phyloP scores from a whole-genome alignment of 495 filamentous ascomycete species.

The Talaromyces nanjingensis region DNA sequence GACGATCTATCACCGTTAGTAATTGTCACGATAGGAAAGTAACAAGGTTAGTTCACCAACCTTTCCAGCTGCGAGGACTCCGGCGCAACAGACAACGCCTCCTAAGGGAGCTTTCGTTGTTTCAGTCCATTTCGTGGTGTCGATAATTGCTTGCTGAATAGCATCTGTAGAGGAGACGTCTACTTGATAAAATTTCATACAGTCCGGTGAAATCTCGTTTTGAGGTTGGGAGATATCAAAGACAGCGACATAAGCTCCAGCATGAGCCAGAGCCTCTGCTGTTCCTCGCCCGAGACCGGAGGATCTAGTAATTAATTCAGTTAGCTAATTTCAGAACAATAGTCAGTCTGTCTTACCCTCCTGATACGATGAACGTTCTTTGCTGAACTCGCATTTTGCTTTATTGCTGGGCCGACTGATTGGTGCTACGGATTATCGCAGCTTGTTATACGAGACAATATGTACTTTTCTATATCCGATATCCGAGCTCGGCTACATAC shows the following conservation, averaged over 20 bases:
- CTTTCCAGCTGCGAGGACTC: slow-evolving; percentile 1
- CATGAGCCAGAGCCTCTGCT: slow-evolving; percentile 43
- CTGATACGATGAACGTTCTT: neutral
- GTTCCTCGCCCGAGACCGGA: slow-evolving; percentile 60
- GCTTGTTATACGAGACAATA: neutral
- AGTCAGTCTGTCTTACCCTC: neutral
- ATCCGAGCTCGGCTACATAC: neutral
- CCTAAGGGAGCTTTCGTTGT: slow-evolving; percentile 51
- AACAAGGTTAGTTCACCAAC: slow-evolving; percentile 44
- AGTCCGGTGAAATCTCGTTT: slow-evolving; percentile 36
- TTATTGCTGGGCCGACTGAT: neutral
- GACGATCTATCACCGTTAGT: slow-evolving; percentile 3
- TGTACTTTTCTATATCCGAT: neutral
- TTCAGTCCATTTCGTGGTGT: slow-evolving; percentile 43
- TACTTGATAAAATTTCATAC: slow-evolving; percentile 43
- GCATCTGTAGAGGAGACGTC: slow-evolving; percentile 52
- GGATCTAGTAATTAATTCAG: slow-evolving; percentile 13
- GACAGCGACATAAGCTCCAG: slow-evolving; percentile 53
- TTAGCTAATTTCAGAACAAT: neutral
- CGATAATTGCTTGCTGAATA: slow-evolving; percentile 46
- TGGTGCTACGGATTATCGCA: neutral
- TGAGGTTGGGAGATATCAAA: slow-evolving; percentile 55
- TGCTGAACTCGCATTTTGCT: neutral
- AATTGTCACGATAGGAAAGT: slow-evolving; percentile 52
- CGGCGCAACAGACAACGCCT: slow-evolving; percentile 52